phyloP scores from a whole-genome alignment of 192 early-diverging fungal species.

The Mortierella antarctica region DNA sequence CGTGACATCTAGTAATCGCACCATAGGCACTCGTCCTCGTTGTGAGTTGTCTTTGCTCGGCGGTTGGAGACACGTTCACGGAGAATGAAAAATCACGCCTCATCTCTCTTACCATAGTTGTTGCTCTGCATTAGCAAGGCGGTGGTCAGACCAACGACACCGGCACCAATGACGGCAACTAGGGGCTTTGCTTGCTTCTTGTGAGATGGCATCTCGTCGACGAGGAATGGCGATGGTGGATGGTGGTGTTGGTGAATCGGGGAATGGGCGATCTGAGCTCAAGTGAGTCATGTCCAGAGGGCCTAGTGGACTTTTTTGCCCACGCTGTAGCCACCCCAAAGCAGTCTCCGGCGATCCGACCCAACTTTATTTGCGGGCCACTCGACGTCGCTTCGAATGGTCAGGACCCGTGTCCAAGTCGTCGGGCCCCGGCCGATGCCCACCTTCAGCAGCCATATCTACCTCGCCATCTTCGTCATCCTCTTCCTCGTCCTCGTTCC shows the following conservation, averaged over 20 bases:
- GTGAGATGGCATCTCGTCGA: conserved; percentile 11
- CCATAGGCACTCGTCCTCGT: too few relatives aligned
- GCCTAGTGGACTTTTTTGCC: too few relatives aligned
- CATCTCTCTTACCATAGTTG: conserved; percentile 50
- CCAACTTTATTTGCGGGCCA: too few relatives aligned
- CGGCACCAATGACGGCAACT: conserved; percentile 74
- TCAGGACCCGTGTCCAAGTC: background rate
- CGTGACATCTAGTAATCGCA: conserved; percentile 57
- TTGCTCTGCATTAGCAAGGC: conserved; percentile 71
- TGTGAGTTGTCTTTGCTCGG: background rate
- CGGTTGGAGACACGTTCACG: background rate
- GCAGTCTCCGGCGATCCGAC: too few relatives aligned
- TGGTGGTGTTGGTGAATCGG: background rate
- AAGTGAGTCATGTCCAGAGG: too few relatives aligned
- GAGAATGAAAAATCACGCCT: background rate
- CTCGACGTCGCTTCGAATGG: background rate
- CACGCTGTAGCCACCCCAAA: too few relatives aligned
- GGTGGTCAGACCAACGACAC: conserved; percentile 79
- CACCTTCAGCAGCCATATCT: background rate
- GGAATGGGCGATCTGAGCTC: too few relatives aligned
- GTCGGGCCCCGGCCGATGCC: too few relatives aligned
- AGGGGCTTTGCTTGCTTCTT: conserved; percentile 22
- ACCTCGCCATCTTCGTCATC: conserved; percentile 2
- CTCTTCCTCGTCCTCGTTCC: background rate
- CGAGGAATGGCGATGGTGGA: background rate